Conservation (phyloP, 768 basidiomycete genomes). For the Boletus pseudopeckii region DNA sequence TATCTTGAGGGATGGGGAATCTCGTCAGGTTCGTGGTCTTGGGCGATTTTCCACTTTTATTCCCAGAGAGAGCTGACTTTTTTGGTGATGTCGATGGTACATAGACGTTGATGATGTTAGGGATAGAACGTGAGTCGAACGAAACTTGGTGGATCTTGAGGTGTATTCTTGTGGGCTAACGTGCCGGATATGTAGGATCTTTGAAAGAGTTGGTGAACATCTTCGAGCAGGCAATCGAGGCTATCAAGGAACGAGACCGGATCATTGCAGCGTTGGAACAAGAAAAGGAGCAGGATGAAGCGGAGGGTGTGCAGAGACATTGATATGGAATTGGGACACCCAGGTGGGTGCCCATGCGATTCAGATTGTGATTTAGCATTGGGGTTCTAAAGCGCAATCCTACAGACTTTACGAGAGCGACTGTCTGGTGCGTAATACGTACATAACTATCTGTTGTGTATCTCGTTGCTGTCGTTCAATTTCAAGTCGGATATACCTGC, state of each 20-base stretch:
- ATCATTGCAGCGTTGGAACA: conserved; percentile 9
- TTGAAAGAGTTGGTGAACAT: conserved; percentile 31
- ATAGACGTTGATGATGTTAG: conserved; percentile 43
- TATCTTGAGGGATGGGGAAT: conserved; percentile 41
- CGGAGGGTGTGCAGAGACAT: background rate
- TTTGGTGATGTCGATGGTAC: background rate
- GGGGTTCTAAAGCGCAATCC: background rate
- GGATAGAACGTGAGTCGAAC: conserved; percentile 42
- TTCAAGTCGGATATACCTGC: background rate
- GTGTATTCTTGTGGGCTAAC: background rate
- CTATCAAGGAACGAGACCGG: conserved; percentile 31
- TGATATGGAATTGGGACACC: background rate
- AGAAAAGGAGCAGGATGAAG: conserved; percentile 8
- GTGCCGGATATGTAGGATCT: conserved; percentile 24
- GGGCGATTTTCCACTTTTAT: background rate
- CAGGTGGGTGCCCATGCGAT: background rate
- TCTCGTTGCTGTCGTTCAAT: background rate
- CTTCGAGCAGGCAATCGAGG: conserved; percentile 33
- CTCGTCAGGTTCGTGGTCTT: conserved; percentile 37
- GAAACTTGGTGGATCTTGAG: background rate
- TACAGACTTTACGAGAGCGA: background rate
- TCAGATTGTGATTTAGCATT: background rate
- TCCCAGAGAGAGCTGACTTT: background rate
- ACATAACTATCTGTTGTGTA: background rate
- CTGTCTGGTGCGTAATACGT: background rate